A percentile compares a stretch with the other conserved stretches of the same genome.
These are phyloP conservation scores for Plasmodium relictum DNA, from an alignment of 169 alveolate species.

Conservation along the genomic window DNA sequence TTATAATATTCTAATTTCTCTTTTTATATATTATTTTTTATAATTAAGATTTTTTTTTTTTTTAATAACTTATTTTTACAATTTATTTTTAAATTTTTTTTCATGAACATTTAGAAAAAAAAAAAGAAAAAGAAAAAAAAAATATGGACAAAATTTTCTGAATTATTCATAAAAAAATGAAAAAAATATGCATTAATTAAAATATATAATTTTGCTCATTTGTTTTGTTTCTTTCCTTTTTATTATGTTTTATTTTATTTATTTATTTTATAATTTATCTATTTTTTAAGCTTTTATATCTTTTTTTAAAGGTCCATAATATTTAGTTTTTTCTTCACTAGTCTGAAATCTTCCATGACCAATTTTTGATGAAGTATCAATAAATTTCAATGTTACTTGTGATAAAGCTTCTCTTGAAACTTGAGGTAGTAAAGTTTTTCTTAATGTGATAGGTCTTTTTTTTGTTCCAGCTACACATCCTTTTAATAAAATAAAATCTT, in stretches of 20 bases:
- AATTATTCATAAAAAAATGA: conserved; percentile 7
- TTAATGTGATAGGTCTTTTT: conserved; percentile 97
- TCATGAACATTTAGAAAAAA: neutral
- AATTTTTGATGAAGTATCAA: conserved; percentile 99
- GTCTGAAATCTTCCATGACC: conserved; percentile 99
- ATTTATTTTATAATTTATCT: neutral
- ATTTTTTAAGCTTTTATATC: conserved; percentile 57
- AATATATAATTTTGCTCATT: neutral
- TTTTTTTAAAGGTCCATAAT: conserved; percentile 96
- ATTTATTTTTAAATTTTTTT: no score
- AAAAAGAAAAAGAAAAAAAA: conserved; percentile 15
- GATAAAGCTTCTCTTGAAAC: conserved; percentile 96
- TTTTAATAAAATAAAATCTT: conserved; percentile 98
- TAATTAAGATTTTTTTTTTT: no score
- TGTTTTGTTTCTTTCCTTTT: neutral
- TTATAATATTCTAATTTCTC: no score
- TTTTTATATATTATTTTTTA: no score
- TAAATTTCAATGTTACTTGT: conserved; percentile 97
- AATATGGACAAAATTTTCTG: conserved; percentile 11
- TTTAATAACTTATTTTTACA: no score
- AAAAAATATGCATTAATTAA: conserved; percentile 3
- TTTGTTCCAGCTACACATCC: conserved; percentile 99
- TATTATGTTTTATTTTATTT: neutral
- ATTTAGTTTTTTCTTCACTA: conserved; percentile 97
- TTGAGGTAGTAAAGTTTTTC: conserved; percentile 97